Evolutionary conservation across 2,329 filamentous ascomycete genomes (phyloP).

Genomic region (Colletotrichum sp.): DNA sequence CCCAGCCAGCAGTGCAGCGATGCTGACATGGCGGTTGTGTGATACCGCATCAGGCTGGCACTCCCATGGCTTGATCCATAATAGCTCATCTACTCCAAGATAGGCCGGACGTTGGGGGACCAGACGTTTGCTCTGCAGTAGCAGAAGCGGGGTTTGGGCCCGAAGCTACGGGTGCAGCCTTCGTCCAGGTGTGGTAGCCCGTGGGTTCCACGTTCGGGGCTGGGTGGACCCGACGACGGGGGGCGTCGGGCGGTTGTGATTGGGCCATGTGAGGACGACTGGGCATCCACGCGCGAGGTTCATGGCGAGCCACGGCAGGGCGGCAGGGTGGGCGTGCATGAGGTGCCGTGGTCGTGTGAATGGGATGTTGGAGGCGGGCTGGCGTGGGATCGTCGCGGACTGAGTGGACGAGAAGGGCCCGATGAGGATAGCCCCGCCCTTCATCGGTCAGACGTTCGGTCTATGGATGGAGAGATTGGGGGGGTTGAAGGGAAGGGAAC

Average conservation of each 20-base stretch:
- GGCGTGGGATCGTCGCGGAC: conserved; percentile 2
- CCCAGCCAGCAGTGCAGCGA: neutral
- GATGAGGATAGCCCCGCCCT: conserved; percentile 5
- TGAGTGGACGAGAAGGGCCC: conserved; percentile 8
- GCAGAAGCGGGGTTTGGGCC: conserved; percentile 3
- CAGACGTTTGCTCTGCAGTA: neutral
- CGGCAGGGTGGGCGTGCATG: conserved; percentile 13
- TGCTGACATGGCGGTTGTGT: conserved; percentile 9
- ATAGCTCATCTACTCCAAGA: neutral
- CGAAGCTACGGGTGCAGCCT: conserved; percentile 6
- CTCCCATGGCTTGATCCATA: neutral
- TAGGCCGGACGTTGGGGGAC: neutral
- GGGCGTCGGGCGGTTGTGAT: neutral
- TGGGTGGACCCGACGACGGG: neutral
- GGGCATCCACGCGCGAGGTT: neutral
- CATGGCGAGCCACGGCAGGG: conserved; percentile 1
- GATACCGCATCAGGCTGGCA: conserved; percentile 13
- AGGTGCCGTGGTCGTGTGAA: conserved; percentile 17
- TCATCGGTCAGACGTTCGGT: conserved; percentile 15
- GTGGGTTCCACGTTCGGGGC: conserved; percentile 8
- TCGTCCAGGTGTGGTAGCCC: neutral
- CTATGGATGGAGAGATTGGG: neutral
- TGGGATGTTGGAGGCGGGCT: neutral
- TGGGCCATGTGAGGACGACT: neutral
- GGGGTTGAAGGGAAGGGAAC: neutral